Percentiles rank a stretch among this genome's conserved stretches.
Conservation (phyloP, 306 rosid species). For the Cicer judaicum region DNA sequence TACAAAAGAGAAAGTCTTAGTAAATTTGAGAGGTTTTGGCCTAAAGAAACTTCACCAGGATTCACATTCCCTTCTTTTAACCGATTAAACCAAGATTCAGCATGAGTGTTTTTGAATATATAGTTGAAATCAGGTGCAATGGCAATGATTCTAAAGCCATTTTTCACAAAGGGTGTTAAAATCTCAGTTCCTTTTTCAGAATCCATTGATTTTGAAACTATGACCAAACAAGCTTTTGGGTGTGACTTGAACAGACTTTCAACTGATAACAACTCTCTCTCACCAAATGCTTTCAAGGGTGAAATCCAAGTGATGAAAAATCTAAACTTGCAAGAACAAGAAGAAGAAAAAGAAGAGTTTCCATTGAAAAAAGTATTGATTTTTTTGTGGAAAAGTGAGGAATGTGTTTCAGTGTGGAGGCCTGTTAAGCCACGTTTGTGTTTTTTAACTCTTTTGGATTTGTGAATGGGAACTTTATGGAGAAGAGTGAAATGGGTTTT, state of each 20-base stretch:
- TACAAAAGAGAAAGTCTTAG: slow-evolving; percentile 76
- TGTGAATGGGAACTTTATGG: slow-evolving; percentile 35
- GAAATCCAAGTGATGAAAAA: slow-evolving; percentile 98
- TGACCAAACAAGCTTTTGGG: slow-evolving; percentile 70
- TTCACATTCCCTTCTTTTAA: slow-evolving; percentile 66
- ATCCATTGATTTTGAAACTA: slow-evolving; percentile 74
- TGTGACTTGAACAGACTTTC: slow-evolving; percentile 82
- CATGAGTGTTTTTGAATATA: slow-evolving; percentile 70
- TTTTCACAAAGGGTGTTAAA: slow-evolving; percentile 55
- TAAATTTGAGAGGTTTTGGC: slow-evolving; percentile 89
- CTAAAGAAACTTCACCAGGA: slow-evolving; percentile 80
- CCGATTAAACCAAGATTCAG: slow-evolving; percentile 66
- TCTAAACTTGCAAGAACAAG: slow-evolving; percentile 55
- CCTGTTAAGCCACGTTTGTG: slow-evolving; percentile 62
- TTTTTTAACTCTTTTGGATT: slow-evolving; percentile 44
- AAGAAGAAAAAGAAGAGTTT: slow-evolving; percentile 41
- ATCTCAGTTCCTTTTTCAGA: slow-evolving; percentile 58
- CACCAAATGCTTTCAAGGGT: slow-evolving; percentile 62
- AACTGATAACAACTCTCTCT: slow-evolving; percentile 63
- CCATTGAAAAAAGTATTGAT: slow-evolving; percentile 56
- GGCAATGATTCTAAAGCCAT: slow-evolving; percentile 59
- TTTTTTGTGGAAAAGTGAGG: slow-evolving; percentile 49
- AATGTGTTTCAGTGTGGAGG: slow-evolving; percentile 39
- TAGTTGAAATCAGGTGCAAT: slow-evolving; percentile 75
- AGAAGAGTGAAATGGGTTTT: slow-evolving; percentile 44